Conservation (phyloP, 805 yeast genomes). For the Starmerella apis region DNA sequence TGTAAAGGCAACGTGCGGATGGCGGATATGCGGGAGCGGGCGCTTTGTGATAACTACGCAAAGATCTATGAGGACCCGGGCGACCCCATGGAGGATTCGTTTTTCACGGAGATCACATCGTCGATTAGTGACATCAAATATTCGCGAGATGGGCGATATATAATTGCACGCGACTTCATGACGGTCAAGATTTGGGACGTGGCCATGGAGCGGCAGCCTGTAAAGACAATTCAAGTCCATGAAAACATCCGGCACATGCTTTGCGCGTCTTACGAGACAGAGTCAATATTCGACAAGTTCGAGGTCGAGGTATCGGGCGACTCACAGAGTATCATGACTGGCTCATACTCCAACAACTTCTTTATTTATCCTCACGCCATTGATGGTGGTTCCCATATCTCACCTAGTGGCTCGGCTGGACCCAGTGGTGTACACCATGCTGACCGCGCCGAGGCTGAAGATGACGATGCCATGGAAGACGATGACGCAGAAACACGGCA, state of each 20-base stretch:
- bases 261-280: constrained; percentile 96
- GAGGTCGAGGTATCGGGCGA: constrained; percentile 95
- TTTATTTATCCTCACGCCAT: constrained; percentile 85
- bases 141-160: constrained; percentile 82
- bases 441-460: neutral
- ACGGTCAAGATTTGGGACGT: constrained; percentile 97
- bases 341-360: constrained; percentile 92
- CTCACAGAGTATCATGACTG: constrained; percentile 85
- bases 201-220: constrained; percentile 90
- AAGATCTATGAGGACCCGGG: constrained; percentile 76
- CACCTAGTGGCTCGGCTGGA: neutral
- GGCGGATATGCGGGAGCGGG: constrained; percentile 92
- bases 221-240: constrained; percentile 89
- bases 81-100: constrained; percentile 87
- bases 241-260: constrained; percentile 85
- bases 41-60: constrained; percentile 84
- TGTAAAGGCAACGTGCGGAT: constrained; percentile 92
- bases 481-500: constrained; percentile 1
- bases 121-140: constrained; percentile 90
- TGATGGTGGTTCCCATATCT: neutral
- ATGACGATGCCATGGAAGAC: constrained; percentile 9
- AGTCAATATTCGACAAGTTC: constrained; percentile 95
- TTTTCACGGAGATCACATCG: constrained; percentile 93
- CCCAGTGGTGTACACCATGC: neutral
- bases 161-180: constrained; percentile 94